Base-by-base conservation (phyloP, 23 red algal species). In the Gracilaria vermiculophylla region DNA sequence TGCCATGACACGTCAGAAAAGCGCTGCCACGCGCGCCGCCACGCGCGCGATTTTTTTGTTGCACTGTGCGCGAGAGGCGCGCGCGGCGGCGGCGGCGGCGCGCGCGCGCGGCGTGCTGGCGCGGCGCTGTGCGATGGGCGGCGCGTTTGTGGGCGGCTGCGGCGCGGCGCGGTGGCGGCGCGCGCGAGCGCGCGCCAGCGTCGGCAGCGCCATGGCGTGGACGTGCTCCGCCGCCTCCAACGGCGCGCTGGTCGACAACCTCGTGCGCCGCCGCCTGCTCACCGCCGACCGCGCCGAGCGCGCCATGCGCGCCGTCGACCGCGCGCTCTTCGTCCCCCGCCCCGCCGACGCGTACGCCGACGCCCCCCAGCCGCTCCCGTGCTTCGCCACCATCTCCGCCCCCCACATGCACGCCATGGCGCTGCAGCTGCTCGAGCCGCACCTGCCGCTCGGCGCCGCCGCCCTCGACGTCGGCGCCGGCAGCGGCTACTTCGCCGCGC, bases 401-500 rank as follows among this genome's bases (percentile, higher is more conserved):
- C 95, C 95, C 12, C 95, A 97, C 82, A 97, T 97, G 85, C 95
- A 97, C 62, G 95, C 89, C 56, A 94, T 91, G 81, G 92, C 90
- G 69, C 56, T 92, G 27, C 86, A 97, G 74, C 45, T 91, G 21
- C 64, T 97, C 47, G 74, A 61, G 28, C 50, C 54, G 21, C 43
- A 83, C 8, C 72, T 97, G 17, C 57, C 40, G 21, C 60, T 76
- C 19, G 83, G 90, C 53, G 87, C 66, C 33, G 34, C 55, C 61
- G 91, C 82, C 3, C 64, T 98, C 17, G 96, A 98, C 41, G 82
- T 98, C 21, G 96, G 96, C 40, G 75, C 73, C 16, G 96, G 96
- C 49, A 84, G 75, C 52, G 96, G 87, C 45, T 98, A 94, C 69
- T 73, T 91, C 17, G 76, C 81, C 42, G 88, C 90, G n/a, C 67